Conservation (phyloP, 2,329 filamentous ascomycete genomes). For the Thermochaetoides dissita region DNA sequence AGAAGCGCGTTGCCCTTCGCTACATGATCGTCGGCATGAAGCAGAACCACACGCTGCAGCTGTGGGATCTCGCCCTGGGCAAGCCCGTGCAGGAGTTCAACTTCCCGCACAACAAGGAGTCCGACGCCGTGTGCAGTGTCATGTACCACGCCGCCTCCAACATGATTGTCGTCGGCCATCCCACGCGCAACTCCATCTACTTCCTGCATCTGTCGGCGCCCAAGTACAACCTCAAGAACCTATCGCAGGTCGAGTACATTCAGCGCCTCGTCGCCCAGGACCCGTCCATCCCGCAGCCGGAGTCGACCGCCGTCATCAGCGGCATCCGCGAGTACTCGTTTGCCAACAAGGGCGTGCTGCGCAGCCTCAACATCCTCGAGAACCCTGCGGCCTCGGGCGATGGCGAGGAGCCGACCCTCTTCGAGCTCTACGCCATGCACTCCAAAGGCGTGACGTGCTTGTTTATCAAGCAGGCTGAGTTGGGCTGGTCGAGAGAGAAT, state of each 20-base stretch:
- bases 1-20: slow-evolving; percentile 75
- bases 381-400: slow-evolving; percentile 50
- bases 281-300: slow-evolving; percentile 62
- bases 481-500: slow-evolving; percentile 84
- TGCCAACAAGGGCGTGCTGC: slow-evolving; percentile 67
- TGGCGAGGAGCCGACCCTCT: slow-evolving; percentile 59
- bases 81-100: slow-evolving; percentile 97
- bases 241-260: slow-evolving; percentile 82
- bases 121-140: slow-evolving; percentile 94
- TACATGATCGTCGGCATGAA: slow-evolving; percentile 98
- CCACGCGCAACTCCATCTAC: slow-evolving; percentile 93
- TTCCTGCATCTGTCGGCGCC: slow-evolving; percentile 92
- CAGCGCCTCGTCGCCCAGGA: slow-evolving; percentile 62
- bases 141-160: slow-evolving; percentile 84
- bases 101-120: slow-evolving; percentile 88
- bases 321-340: slow-evolving; percentile 93
- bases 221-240: slow-evolving; percentile 68
- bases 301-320: slow-evolving; percentile 94
- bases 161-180: slow-evolving; percentile 89
- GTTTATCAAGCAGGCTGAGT: slow-evolving; percentile 70
- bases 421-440: slow-evolving; percentile 95
- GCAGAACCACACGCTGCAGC: slow-evolving; percentile 94
- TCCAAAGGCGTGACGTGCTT: slow-evolving; percentile 91
- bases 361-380: slow-evolving; percentile 79
- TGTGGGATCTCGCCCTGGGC: slow-evolving; percentile 91